These are phyloP conservation scores for Persicaria maculosa DNA, from an alignment of 148 eudicot species.

Conservation along the genomic window DNA sequence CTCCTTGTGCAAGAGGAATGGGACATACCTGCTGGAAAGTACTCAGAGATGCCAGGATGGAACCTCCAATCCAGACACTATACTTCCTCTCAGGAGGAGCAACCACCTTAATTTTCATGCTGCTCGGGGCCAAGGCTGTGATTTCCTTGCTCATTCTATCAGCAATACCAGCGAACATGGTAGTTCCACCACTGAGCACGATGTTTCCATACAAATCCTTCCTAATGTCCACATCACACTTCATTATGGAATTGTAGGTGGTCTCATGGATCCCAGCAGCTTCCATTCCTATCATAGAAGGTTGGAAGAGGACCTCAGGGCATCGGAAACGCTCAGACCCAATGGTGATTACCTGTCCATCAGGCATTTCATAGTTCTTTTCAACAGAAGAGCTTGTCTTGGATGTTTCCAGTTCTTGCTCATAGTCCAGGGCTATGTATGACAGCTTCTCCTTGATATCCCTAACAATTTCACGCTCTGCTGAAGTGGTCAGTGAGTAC, in stretches of 20 bases:
- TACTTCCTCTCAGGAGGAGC: constrained; percentile 14
- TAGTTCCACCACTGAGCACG: constrained; percentile 13
- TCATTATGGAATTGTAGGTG: constrained; percentile 18
- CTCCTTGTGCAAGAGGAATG: not conserved
- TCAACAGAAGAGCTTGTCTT: constrained; percentile 57
- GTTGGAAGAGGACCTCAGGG: constrained; percentile 71
- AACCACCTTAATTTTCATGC: constrained; percentile 16
- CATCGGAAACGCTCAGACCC: constrained; percentile 65
- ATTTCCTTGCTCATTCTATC: constrained; percentile 15
- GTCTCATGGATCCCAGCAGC: constrained; percentile 53
- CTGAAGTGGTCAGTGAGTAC: constrained; percentile 46
- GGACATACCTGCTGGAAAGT: constrained; percentile 12
- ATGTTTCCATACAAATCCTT: constrained; percentile 12
- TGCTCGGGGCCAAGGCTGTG: constrained; percentile 3
- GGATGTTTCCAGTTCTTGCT: constrained; percentile 52
- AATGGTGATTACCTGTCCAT: constrained; percentile 43
- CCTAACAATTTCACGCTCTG: constrained; percentile 60
- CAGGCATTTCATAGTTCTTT: constrained; percentile 43
- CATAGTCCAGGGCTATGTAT: constrained; percentile 51
- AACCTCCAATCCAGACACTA: constrained; percentile 14
- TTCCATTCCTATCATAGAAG: constrained; percentile 64
- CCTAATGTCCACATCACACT: constrained; percentile 12
- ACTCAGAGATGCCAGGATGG: constrained; percentile 13
- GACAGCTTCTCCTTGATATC: constrained; percentile 51
- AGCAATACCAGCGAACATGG: constrained; percentile 12